Evolutionary conservation across 2,329 filamentous ascomycete genomes (phyloP).

Genomic region (Lizonia empirigonia): DNA sequence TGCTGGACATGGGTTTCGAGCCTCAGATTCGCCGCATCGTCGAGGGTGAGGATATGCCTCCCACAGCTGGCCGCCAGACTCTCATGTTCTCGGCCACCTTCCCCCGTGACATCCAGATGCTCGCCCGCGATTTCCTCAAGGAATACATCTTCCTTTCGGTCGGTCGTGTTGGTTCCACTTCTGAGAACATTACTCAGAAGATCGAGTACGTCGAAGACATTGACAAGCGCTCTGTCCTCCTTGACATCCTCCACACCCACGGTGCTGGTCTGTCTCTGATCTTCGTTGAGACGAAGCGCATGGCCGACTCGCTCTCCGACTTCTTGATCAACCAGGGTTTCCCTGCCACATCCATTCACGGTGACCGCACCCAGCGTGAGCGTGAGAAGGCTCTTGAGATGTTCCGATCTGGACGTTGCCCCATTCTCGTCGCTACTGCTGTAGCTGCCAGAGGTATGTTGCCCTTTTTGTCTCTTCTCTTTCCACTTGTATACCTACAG

Average conservation of each 20-base stretch:
- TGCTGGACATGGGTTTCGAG: conserved; percentile 99
- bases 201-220: conserved; percentile 95
- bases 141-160: conserved; percentile 99
- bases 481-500: too few species aligned
- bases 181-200: conserved; percentile 99
- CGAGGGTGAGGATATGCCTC: conserved; percentile 97
- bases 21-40: conserved; percentile 99
- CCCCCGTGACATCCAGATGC: conserved; percentile 98
- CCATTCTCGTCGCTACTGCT: conserved; percentile 94
- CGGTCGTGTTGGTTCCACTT: conserved; percentile 96
- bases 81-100: conserved; percentile 99
- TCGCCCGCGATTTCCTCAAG: conserved; percentile 97
- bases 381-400: conserved; percentile 97
- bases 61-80: conserved; percentile 82
- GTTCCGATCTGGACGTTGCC: conserved; percentile 95
- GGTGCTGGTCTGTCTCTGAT: conserved; percentile 89
- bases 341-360: conserved; percentile 97
- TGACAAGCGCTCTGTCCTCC: conserved; percentile 96
- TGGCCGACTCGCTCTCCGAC: conserved; percentile 96
- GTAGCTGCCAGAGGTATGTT: conserved; percentile 72
- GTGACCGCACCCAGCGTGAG: conserved; percentile 97
- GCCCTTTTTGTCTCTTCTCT: not conserved
- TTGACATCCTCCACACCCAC: conserved; percentile 96
- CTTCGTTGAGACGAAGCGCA: conserved; percentile 99
- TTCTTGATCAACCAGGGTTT: conserved; percentile 99